Conservation (phyloP, 345 rosid species). For the Eucalyptus cladocalyx region DNA sequence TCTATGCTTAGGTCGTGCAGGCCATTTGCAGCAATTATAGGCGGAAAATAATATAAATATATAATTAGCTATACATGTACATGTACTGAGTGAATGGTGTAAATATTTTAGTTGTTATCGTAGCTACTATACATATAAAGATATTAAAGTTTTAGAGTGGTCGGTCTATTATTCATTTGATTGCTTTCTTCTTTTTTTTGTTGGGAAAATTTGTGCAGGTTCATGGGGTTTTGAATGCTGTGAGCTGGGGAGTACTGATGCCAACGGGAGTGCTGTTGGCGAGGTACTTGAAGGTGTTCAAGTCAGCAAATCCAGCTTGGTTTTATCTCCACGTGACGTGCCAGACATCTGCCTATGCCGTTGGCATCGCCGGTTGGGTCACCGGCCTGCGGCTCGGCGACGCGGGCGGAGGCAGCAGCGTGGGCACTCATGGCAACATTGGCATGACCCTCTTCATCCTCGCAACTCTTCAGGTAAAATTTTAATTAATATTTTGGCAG, state of each 20-base stretch:
- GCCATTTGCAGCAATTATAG: neutral
- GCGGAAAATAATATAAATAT: neutral
- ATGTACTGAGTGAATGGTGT: neutral
- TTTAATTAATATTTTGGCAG: neutral
- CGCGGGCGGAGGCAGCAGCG: conserved; percentile 14
- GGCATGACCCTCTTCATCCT: conserved; percentile 61
- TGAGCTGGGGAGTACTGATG: conserved; percentile 86
- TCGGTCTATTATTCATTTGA: neutral
- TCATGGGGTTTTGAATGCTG: conserved; percentile 75
- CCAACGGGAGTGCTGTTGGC: conserved; percentile 71
- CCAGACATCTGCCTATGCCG: conserved; percentile 59
- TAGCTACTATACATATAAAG: neutral
- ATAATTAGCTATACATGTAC: neutral
- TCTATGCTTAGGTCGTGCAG: neutral
- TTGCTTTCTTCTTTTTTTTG: neutral
- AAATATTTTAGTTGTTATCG: neutral
- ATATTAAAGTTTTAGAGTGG: neutral
- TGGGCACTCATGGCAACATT: conserved; percentile 44
- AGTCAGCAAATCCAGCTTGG: conserved; percentile 71
- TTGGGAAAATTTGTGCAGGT: conserved; percentile 14
- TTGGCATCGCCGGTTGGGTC: conserved; percentile 84
- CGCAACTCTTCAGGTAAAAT: conserved; percentile 68
- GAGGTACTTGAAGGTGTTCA: conserved; percentile 78
- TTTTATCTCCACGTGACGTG: conserved; percentile 67
- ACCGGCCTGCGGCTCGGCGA: conserved; percentile 77